Base-by-base conservation (phyloP, 805 yeast species). In the Ogataea pilisensis region DNA sequence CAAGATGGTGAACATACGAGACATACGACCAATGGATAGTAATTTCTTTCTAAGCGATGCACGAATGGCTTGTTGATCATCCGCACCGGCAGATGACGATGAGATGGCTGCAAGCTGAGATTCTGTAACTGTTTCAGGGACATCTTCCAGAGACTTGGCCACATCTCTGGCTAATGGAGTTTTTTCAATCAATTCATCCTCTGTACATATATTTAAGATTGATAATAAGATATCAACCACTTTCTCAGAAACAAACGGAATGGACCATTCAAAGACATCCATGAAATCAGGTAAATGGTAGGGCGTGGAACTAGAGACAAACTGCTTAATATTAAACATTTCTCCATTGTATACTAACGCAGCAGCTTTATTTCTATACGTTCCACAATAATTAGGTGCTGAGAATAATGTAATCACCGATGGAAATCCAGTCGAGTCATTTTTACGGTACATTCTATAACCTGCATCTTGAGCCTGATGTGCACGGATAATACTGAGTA, bases 391-490 rank as follows among this genome's bases (percentile, higher is more conserved):
- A 63, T 90, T 91, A 11, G 97, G 97, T 1, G 97, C 98, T 38
- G 95, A 83, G 64, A 90, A 90, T 68, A 90, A 78, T 5, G 97
- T 90, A 62, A 91, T 75, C 35, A 90, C 70, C 6, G 91, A 77
- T 2, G 97, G 97, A 61, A 91, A 91, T 4, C 95, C 95, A 50
- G 88, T 78, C 6, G 85, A 72, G 42, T 78, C 78, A 4, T 95
- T 85, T 46, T 85, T 78, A 54, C 83, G 82, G 65, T 90, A 90
- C 86, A 91, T 90, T 58, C 96, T 70, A 66, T 88, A 90, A 25
- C 98, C 98, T 3, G 91, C 88, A 63, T 90, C 96, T 63, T 91
- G 97, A 1, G 97, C 96, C 65, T 91, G 97, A 63, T 91, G 98
- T 1, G 97, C 98, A 44, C 98, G 73, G 32, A 91, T 87, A 26